phyloP scores from a whole-genome alignment of 371 early-diverging fungal genomes.

The Capillidium heterosporum region DNA sequence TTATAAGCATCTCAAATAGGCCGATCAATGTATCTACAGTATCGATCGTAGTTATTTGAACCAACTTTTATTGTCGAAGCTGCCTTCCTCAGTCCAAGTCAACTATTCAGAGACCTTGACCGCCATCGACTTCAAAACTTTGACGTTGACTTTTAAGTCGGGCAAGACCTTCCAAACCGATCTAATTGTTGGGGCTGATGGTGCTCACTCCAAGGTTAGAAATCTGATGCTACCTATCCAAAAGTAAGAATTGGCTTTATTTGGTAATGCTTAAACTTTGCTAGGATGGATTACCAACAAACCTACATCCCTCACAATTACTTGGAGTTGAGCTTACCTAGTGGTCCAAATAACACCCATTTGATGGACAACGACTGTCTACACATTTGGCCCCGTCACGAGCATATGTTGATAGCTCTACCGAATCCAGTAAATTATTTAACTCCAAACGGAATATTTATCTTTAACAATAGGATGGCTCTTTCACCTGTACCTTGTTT shows the following conservation, averaged over 20 bases:
- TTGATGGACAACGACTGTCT: conserved; percentile 76
- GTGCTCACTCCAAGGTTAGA: conserved; percentile 70
- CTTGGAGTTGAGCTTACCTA: conserved; percentile 68
- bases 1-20: neutral
- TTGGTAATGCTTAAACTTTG: neutral
- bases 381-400: conserved; percentile 93
- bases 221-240: conserved; percentile 50
- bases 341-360: conserved; percentile 34
- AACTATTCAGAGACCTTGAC: too few species aligned
- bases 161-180: conserved; percentile 16
- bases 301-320: conserved; percentile 81
- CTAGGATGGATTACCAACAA: conserved; percentile 65
- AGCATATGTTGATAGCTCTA: conserved; percentile 90
- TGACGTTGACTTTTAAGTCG: neutral
- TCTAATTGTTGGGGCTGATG: conserved; percentile 89
- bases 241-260: conserved; percentile 17
- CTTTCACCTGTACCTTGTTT: conserved; percentile 93
- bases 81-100: too few species aligned
- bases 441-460: neutral
- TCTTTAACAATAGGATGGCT: conserved; percentile 35
- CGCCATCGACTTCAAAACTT: neutral
- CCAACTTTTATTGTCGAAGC: too few species aligned
- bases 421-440: conserved; percentile 56
- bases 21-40: conserved; percentile 1
- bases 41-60: neutral